Conservation (phyloP, 306 rosid genomes). For the Vicia faba region DNA sequence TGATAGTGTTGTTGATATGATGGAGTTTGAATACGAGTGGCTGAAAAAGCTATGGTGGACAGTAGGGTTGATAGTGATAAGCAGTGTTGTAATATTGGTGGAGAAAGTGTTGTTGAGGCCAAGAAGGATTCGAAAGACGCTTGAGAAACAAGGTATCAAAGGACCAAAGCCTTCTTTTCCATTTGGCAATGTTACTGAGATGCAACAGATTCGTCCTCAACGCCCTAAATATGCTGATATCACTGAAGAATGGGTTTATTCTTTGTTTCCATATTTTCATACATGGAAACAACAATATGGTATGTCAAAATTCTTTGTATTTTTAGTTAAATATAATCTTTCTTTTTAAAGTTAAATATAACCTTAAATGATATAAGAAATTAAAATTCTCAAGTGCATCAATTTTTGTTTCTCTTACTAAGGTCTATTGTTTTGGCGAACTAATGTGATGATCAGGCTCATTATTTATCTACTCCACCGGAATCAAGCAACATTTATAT, state of each 20-base stretch:
- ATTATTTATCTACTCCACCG: conserved; percentile 37
- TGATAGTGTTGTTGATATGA: too few relatives aligned
- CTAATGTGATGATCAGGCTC: conserved; percentile 26
- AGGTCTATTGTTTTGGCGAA: too few relatives aligned
- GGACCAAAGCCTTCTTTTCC: conserved; percentile 46
- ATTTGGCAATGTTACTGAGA: conserved; percentile 33
- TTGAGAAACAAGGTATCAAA: conserved; percentile 39
- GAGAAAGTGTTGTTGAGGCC: conserved; percentile 25
- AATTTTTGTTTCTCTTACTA: too few relatives aligned
- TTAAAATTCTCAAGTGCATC: too few relatives aligned
- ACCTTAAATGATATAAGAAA: too few relatives aligned
- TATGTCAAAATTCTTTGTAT: conserved; percentile 3
- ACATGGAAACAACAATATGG: conserved; percentile 40
- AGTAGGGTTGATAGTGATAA: not conserved
- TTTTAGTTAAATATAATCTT: too few relatives aligned
- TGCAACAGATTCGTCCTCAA: conserved; percentile 6
- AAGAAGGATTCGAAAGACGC: conserved; percentile 27
- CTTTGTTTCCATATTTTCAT: conserved; percentile 39
- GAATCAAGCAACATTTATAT: conserved; percentile 41
- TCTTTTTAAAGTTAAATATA: too few relatives aligned
- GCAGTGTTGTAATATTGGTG: not conserved
- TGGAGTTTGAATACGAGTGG: too few relatives aligned
- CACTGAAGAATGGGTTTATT: conserved; percentile 27
- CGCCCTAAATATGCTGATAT: not conserved
- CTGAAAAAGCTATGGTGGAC: conserved; percentile 23